Conservation (phyloP, 805 yeast species). For the Kodamaea laetipori region DNA sequence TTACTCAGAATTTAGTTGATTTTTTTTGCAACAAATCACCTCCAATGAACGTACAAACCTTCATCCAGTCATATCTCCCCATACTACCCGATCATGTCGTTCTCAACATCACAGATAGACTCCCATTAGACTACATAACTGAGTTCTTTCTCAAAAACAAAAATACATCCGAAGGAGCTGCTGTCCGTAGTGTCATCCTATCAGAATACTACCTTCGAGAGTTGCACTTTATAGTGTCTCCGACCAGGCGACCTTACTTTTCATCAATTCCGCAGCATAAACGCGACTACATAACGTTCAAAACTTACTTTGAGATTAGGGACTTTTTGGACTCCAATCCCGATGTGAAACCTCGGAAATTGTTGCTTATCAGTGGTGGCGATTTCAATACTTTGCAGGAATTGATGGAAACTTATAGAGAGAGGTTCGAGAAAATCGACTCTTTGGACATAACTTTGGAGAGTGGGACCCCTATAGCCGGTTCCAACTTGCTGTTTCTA, state of each 20-base stretch:
- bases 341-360: conserved; percentile 29
- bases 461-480: conserved; percentile 21
- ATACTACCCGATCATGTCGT: conserved; percentile 28
- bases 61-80: conserved; percentile 13
- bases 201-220: conserved; percentile 32
- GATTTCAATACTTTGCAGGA: conserved; percentile 32
- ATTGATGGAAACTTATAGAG: conserved; percentile 24
- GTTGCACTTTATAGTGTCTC: conserved; percentile 35
- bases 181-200: conserved; percentile 26
- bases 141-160: conserved; percentile 25
- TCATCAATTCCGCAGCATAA: conserved; percentile 10
- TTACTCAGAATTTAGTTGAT: too few species aligned
- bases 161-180: conserved; percentile 12
- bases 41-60: neutral
- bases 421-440: conserved; percentile 17
- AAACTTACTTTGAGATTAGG: conserved; percentile 32
- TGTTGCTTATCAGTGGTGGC: conserved; percentile 33
- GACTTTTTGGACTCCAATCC: conserved; percentile 33
- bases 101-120: conserved; percentile 18
- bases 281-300: conserved; percentile 18
- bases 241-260: conserved; percentile 27
- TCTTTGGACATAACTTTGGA: conserved; percentile 34
- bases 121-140: conserved; percentile 24
- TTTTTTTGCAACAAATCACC: too few species aligned
- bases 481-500: conserved; percentile 24